These are phyloP conservation scores for Solanum chilense DNA, from an alignment of 257 asterid genomes.

Conservation along the genomic window DNA sequence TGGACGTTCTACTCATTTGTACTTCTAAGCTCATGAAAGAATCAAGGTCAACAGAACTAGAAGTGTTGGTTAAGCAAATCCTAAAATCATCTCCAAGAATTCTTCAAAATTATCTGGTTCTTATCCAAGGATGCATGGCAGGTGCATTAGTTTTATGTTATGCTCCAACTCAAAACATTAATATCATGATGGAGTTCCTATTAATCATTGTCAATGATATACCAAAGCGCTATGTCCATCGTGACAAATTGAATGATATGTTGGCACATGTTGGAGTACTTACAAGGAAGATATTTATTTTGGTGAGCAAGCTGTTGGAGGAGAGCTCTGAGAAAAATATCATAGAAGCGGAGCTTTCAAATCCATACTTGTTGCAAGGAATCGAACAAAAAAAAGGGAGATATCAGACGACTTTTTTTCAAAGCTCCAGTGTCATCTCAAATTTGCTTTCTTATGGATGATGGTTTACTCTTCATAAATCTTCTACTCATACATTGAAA, in stretches of 20 bases:
- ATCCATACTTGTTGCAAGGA: too few species aligned
- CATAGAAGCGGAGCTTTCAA: too few species aligned
- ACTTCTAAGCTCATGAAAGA: background rate
- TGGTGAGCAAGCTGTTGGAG: background rate
- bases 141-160: background rate
- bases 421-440: background rate
- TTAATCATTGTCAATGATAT: background rate
- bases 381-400: too few species aligned
- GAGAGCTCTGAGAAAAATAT: background rate
- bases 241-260: background rate
- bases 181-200: background rate
- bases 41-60: background rate
- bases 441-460: background rate
- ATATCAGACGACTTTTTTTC: too few species aligned
- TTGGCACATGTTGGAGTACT: background rate
- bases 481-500: background rate
- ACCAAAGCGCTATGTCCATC: background rate
- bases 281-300: background rate
- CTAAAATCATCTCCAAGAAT: background rate
- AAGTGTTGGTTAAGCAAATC: background rate
- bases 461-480: background rate
- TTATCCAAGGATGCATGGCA: background rate
- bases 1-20: background rate
- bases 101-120: background rate
- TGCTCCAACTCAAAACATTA: background rate